Conservation (phyloP, 176 grass and related monocot species). For the Musa schizocarpa region DNA sequence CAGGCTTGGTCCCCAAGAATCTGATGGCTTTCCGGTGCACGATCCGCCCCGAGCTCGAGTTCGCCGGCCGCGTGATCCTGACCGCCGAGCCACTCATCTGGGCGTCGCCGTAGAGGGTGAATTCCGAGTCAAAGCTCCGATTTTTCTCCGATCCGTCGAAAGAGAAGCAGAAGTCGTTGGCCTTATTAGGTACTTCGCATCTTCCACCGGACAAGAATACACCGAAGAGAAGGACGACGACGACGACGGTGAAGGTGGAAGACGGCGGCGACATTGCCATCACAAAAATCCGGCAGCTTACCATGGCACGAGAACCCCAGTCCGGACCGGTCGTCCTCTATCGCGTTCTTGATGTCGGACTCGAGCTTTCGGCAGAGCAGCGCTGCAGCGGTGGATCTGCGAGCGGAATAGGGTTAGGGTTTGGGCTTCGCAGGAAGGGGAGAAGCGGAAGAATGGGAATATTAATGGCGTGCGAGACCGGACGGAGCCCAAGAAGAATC, state of each 20-base stretch:
- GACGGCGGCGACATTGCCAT: neutral
- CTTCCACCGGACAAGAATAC: neutral
- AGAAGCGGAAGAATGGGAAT: neutral
- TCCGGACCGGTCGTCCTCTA: too few relatives aligned
- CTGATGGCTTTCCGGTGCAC: slow-evolving; percentile 10
- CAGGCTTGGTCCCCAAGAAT: slow-evolving; percentile 8
- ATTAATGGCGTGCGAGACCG: slow-evolving; percentile 11
- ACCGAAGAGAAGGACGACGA: neutral
- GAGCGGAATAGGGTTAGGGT: too few relatives aligned
- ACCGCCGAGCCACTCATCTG: neutral
- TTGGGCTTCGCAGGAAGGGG: neutral
- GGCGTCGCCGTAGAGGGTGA: slow-evolving; percentile 9
- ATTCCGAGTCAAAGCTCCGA: neutral
- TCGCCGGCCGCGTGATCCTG: neutral
- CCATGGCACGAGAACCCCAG: too few relatives aligned
- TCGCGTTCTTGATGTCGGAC: too few relatives aligned
- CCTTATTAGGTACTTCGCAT: neutral
- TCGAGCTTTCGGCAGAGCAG: too few relatives aligned
- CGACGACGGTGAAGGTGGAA: neutral
- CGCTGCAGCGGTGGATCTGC: too few relatives aligned
- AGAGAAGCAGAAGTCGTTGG: slow-evolving; percentile 1
- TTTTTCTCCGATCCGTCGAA: slow-evolving; percentile 8
- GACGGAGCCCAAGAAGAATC: neutral
- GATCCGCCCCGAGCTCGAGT: slow-evolving; percentile 2
- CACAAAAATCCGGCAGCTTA: neutral